Conservation (phyloP, 2,329 filamentous ascomycete species). For the Xylaria sp. region DNA sequence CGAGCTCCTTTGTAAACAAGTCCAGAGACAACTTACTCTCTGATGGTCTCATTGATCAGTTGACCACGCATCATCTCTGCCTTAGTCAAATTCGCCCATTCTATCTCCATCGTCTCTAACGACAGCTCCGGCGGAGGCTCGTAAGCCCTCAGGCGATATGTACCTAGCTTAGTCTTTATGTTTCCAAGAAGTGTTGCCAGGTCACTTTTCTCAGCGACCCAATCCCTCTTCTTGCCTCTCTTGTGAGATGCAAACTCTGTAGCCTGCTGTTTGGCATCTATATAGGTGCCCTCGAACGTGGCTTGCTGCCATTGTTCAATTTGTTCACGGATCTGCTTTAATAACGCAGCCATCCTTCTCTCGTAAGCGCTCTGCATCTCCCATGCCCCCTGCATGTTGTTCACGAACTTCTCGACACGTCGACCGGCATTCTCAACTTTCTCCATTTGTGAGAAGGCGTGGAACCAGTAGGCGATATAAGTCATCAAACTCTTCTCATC, state of each 20-base stretch:
- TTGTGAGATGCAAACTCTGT: constrained; percentile 89
- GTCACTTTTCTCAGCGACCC: constrained; percentile 98
- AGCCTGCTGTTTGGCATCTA: constrained; percentile 89
- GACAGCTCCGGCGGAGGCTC: constrained; percentile 87
- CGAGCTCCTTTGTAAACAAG: not conserved
- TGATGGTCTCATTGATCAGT: constrained; percentile 96
- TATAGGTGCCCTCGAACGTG: constrained; percentile 89
- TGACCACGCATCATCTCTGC: constrained; percentile 90
- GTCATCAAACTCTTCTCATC: constrained; percentile 99
- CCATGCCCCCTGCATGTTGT: constrained; percentile 99
- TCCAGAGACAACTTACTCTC: constrained; percentile 72
- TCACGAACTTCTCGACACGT: constrained; percentile 97
- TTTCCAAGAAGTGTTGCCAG: constrained; percentile 92
- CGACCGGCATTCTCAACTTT: constrained; percentile 97
- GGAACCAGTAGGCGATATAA: constrained; percentile 99
- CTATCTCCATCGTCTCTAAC: constrained; percentile 81
- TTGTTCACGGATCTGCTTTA: constrained; percentile 79
- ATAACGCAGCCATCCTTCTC: constrained; percentile 84
- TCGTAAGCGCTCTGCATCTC: constrained; percentile 99
- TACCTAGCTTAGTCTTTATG: constrained; percentile 98
- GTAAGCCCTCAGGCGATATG: constrained; percentile 90
- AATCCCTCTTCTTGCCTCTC: constrained; percentile 86
- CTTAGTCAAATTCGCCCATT: constrained; percentile 83
- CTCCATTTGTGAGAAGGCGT: constrained; percentile 99
- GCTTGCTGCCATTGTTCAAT: constrained; percentile 80